Conservation (phyloP, 169 alveolate genomes). For the Theileria orientalis region DNA sequence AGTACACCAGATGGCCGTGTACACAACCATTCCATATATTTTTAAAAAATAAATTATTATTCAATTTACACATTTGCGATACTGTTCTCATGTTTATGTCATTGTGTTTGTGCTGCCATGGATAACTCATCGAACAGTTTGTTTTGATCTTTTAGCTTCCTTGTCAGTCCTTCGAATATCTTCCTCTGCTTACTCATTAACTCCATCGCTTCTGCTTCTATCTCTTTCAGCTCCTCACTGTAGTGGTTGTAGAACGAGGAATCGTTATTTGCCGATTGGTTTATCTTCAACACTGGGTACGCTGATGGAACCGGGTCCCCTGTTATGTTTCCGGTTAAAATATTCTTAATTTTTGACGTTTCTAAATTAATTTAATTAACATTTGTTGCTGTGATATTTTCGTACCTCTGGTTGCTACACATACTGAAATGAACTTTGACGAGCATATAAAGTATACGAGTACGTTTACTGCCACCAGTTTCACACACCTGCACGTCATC, state of each 20-base stretch:
- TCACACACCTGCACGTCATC: no score
- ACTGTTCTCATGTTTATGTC: background rate
- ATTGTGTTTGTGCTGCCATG: slow-evolving; percentile 42
- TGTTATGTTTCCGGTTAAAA: slow-evolving; percentile 17
- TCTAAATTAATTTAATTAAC: background rate
- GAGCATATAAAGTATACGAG: no score
- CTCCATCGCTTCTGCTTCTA: slow-evolving; percentile 27
- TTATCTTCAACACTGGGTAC: slow-evolving; percentile 55
- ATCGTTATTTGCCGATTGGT: slow-evolving; percentile 59
- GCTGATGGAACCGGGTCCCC: slow-evolving; percentile 60
- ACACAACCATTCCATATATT: background rate
- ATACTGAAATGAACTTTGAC: background rate
- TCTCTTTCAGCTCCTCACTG: slow-evolving; percentile 22
- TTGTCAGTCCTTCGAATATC: slow-evolving; percentile 18
- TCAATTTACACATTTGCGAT: background rate
- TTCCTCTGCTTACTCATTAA: slow-evolving; percentile 44
- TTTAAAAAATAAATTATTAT: background rate
- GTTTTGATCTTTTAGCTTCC: slow-evolving; percentile 15
- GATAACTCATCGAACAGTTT: slow-evolving; percentile 47
- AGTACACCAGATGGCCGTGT: background rate
- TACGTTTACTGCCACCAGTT: no score
- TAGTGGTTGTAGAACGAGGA: slow-evolving; percentile 26
- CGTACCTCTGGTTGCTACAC: background rate
- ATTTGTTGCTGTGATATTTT: background rate
- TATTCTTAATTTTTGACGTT: background rate